Evolutionary conservation across 805 yeast genomes (phyloP), one percentile per base, ranked within the genome.

Genomic region (Cyberlindnera suaveolens): DNA sequence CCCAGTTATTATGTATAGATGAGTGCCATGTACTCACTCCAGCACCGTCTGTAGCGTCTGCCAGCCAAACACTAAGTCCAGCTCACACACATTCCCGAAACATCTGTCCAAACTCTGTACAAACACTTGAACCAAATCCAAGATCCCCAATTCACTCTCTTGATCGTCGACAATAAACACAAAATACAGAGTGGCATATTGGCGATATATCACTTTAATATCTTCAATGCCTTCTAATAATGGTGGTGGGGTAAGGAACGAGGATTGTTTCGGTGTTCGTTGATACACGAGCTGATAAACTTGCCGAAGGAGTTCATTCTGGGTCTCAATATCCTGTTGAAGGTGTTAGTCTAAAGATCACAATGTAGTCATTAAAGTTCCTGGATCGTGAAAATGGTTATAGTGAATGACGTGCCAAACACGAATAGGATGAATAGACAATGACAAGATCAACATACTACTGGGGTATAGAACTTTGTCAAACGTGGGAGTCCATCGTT

Each of bases 31-130:
- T 9, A 52, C 58, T 35, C 41, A 54, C 56, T 83, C 93, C 39
- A 90, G 63, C 2, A 91, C 96, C 2, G 95, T 83, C 60, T 91
- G 95, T 29, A 91, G 68, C 5, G 89, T 95, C 64, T 93, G 97
- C 98, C 99, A 93, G 15, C 97, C 97, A 66, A 90, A 91, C n/a
- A 93, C 96, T 49, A 93, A 71, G 65, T 93, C 99, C 53, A 93
- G 71, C 60, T 93, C 99, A 62, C 96, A 90, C 6, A 93, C 99
- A 57, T 89, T 90, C 48, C 81, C 82, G 65, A 93, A 93, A 63
- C 99, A 93, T 45, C 84, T 79, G 61, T 93, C 96, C 51, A 93
- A 72, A 41, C 95, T 85, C 62, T 93, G 97, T 3, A 93, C 99
- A 71, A 93, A 91, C 35, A 93, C 97, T 62, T 93, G 99, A 44